Base-by-base conservation (phyloP, 1,139 yeast genomes). In the Wickerhamiella infanticola region DNA sequence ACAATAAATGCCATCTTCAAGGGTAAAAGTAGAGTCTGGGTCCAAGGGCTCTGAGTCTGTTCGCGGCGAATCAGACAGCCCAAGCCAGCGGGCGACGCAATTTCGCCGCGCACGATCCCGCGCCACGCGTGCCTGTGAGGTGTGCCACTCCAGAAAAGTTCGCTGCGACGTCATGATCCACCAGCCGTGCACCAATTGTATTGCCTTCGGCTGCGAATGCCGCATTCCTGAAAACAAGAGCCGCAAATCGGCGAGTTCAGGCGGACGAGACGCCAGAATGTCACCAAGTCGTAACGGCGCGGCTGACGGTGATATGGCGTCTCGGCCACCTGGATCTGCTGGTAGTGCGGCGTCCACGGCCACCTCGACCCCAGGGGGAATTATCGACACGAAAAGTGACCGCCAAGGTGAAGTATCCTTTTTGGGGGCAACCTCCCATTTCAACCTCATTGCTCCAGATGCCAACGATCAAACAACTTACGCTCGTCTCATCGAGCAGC, bases 201-300 rank as follows among this genome's bases (percentile, higher is more conserved):
- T 78, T 43, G 81, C 86, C 1, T 80, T 80, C 63, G 82, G 83
- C 2, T 77, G 84, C 59, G 85, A 78, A 51, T 80, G 88, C 63
- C 66, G 68, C 36, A 67, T 79, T 43, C 85, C 85, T 1, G 82
- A 76, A 45, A 43, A 52, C 7, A 51, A 26, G 72, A 45, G 48
- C 26, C 50, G 54, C 36, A 45, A 58, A 41, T 46, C 51, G 13
- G 49, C 18, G 11, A 4, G 43, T 13, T 39, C n/a, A 24, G 42
- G 9, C 5, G 23, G 37, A 9, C 13, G 23, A 7, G 37, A 35
- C 8, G 23, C 24, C 13, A 8, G 8, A 13, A 8, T 8, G 38
- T n/a, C 38, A 7, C 38, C 24, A 13, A n/a, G 8, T 36, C 38
- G 38, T n/a, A 36, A 36, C 38, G 24, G 24, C 39, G 37, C n/a